Conservation (phyloP, 148 eudicot species). For the Gaultheria prostrata region DNA sequence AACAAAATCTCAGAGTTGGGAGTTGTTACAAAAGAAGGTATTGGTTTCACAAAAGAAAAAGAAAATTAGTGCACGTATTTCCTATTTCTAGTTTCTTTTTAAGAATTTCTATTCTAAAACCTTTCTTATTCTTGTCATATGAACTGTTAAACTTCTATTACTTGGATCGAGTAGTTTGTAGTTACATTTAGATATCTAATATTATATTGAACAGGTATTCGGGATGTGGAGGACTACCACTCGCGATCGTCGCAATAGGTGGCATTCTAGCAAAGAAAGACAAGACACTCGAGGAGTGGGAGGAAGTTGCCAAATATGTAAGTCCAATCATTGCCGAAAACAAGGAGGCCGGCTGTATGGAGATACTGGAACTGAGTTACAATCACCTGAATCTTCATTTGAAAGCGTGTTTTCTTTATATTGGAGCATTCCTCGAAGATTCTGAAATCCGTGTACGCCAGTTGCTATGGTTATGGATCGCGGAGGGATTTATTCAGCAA, state of each 20-base stretch:
- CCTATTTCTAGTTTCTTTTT: too few relatives aligned
- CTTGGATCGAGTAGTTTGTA: too few relatives aligned
- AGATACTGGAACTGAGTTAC: not conserved
- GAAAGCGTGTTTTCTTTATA: slow-evolving; percentile 40
- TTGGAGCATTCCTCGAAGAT: slow-evolving; percentile 30
- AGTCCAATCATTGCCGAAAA: slow-evolving; percentile 20
- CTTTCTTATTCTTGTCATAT: too few relatives aligned
- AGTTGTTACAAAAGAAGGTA: too few relatives aligned
- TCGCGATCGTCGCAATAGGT: slow-evolving; percentile 39
- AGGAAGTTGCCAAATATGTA: slow-evolving; percentile 20
- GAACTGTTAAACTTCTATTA: too few relatives aligned
- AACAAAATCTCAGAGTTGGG: too few relatives aligned
- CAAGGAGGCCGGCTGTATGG: slow-evolving; percentile 15
- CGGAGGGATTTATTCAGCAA: slow-evolving; percentile 37
- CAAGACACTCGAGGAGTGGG: slow-evolving; percentile 21
- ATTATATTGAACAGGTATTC: too few relatives aligned
- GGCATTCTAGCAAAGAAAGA: slow-evolving; percentile 17
- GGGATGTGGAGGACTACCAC: slow-evolving; percentile 33
- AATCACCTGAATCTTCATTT: slow-evolving; percentile 16
- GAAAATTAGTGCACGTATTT: too few relatives aligned
- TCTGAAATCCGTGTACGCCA: slow-evolving; percentile 32
- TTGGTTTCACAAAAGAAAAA: too few relatives aligned
- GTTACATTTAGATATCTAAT: too few relatives aligned
- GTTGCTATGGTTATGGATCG: slow-evolving; percentile 38
- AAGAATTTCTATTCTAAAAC: too few relatives aligned